phyloP scores from a whole-genome alignment of 495 filamentous ascomycete genomes.

The Recurvomyces mirabilis region DNA sequence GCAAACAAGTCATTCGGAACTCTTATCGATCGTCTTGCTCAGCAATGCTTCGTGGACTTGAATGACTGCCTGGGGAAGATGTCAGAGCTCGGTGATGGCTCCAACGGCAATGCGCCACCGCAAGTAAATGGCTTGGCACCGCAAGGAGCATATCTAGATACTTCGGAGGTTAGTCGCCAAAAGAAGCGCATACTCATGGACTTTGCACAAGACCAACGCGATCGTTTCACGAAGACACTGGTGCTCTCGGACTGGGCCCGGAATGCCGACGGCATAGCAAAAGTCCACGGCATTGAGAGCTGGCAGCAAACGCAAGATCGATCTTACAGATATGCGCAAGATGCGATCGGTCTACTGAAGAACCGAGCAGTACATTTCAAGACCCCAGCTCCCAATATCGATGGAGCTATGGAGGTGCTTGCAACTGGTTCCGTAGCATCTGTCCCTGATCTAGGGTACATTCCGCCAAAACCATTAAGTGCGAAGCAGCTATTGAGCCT shows the following conservation, averaged over 20 bases:
- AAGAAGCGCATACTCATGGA: conserved; percentile 73
- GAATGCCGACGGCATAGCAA: conserved; percentile 62
- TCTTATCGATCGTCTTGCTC: conserved; percentile 63
- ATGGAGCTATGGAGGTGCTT: conserved; percentile 75
- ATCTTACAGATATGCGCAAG: conserved; percentile 44
- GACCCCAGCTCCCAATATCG: conserved; percentile 78
- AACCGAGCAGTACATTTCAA: conserved; percentile 49
- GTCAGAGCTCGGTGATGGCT: conserved; percentile 34
- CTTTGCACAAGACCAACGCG: conserved; percentile 53
- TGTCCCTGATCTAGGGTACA: conserved; percentile 72
- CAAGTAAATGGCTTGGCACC: conserved; percentile 37
- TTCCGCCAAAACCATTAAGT: conserved; percentile 60
- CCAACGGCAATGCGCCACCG: conserved; percentile 3
- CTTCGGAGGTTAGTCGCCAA: conserved; percentile 48
- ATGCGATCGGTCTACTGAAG: conserved; percentile 58
- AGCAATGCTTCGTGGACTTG: conserved; percentile 70
- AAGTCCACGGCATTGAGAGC: conserved; percentile 69
- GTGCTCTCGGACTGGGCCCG: conserved; percentile 82
- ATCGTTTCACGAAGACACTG: conserved; percentile 78
- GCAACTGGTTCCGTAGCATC: conserved; percentile 60
- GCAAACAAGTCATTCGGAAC: conserved; percentile 17
- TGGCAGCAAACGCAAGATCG: conserved; percentile 53
- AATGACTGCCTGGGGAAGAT: conserved; percentile 57
- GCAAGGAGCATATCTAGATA: conserved; percentile 44
- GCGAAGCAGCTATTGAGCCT: conserved; percentile 53